Conservation (phyloP, 176 grass and related monocot species). For the Oryza brachyantha region DNA sequence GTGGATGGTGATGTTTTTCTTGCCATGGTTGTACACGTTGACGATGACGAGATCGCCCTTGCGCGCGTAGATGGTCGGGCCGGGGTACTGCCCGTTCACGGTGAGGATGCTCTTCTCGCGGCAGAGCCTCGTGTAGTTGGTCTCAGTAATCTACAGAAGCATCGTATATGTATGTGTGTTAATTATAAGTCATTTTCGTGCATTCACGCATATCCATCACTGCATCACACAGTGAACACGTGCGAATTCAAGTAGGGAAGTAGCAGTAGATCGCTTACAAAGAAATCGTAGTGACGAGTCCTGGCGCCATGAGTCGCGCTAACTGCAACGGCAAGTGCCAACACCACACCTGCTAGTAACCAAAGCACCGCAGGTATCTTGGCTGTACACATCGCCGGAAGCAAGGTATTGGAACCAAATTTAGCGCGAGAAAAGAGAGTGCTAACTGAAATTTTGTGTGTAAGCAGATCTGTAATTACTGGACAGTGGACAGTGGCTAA, state of each 20-base stretch:
- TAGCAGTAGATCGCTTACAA: slow-evolving; percentile 26
- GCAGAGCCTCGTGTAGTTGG: slow-evolving; percentile 54
- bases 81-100: slow-evolving; percentile 68
- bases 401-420: not conserved
- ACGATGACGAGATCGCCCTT: slow-evolving; percentile 49
- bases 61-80: slow-evolving; percentile 62
- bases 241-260: not conserved
- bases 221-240: not conserved
- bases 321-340: slow-evolving; percentile 16
- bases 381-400: slow-evolving; percentile 9
- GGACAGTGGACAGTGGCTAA: not conserved
- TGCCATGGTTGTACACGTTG: slow-evolving; percentile 58
- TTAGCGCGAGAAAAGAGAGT: not conserved
- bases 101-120: slow-evolving; percentile 55
- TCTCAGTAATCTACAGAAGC: slow-evolving; percentile 46
- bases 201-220: not conserved
- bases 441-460: not conserved
- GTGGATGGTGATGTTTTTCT: slow-evolving; percentile 72
- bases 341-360: slow-evolving; percentile 17
- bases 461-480: not conserved
- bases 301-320: slow-evolving; percentile 12
- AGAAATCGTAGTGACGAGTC: slow-evolving; percentile 36
- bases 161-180: not conserved
- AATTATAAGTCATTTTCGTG: not conserved
- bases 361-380: slow-evolving; percentile 16